phyloP scores from a whole-genome alignment of 1,284 basidiomycete species.

The Papiliotrema flavescens region DNA sequence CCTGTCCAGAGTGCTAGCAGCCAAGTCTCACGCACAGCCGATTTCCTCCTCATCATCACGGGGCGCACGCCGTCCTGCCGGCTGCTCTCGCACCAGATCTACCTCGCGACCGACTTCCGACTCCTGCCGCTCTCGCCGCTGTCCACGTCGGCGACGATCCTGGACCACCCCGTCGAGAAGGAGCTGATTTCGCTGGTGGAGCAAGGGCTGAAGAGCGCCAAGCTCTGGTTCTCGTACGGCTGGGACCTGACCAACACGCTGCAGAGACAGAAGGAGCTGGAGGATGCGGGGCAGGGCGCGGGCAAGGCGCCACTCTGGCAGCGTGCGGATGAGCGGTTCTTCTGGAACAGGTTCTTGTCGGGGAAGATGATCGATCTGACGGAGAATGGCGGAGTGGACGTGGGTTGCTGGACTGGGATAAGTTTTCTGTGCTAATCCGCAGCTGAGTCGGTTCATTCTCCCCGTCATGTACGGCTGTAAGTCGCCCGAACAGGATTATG shows the following conservation, averaged over 20 bases:
- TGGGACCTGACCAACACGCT: constrained; percentile 87
- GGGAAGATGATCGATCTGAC: constrained; percentile 48
- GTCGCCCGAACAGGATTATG: constrained; percentile 18
- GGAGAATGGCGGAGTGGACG: constrained; percentile 40
- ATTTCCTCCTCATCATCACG: constrained; percentile 89
- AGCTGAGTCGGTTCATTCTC: constrained; percentile 84
- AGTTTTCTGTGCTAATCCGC: constrained; percentile 8
- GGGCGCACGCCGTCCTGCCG: constrained; percentile 73
- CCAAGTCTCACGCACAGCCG: constrained; percentile 73
- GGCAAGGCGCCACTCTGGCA: constrained; percentile 26
- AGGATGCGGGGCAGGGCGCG: constrained; percentile 67
- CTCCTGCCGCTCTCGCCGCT: constrained; percentile 74
- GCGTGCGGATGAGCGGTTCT: constrained; percentile 91
- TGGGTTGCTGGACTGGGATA: constrained; percentile 18
- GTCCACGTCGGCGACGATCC: constrained; percentile 60
- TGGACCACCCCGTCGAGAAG: constrained; percentile 74
- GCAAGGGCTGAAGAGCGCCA: constrained; percentile 73
- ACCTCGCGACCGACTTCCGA: constrained; percentile 85
- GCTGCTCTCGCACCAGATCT: constrained; percentile 80
- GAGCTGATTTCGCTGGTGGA: constrained; percentile 82
- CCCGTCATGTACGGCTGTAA: constrained; percentile 88
- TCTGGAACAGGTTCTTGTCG: constrained; percentile 83
- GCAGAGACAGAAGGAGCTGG: constrained; percentile 69
- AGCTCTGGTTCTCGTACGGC: constrained; percentile 86
- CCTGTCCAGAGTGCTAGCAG: constrained; percentile 64